phyloP scores from a whole-genome alignment of 306 rosid genomes.

The Carpinus fangiana region DNA sequence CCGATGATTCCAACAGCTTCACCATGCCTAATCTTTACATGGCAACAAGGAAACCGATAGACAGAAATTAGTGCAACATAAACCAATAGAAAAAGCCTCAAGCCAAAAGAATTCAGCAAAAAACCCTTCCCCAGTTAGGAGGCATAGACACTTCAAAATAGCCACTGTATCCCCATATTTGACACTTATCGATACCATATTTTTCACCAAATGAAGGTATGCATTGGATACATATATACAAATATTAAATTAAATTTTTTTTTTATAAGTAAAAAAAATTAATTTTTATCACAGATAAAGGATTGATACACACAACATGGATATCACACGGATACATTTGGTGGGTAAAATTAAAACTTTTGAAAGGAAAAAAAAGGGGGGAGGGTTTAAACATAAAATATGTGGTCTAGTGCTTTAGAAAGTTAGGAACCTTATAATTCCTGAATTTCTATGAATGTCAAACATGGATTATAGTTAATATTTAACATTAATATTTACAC shows the following conservation, averaged over 20 bases:
- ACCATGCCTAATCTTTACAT: conserved; percentile 84
- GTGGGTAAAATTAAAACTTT: no score
- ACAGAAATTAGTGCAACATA: conserved; percentile 13
- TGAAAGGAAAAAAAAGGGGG: no score
- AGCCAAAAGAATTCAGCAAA: not conserved
- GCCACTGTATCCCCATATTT: not conserved
- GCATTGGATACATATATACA: not conserved
- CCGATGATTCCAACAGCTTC: conserved; percentile 99
- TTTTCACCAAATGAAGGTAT: not conserved
- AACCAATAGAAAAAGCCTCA: conserved; percentile 13
- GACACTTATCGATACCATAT: not conserved
- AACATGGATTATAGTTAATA: not conserved
- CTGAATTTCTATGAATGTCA: not conserved
- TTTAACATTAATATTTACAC: not conserved
- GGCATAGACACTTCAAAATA: not conserved
- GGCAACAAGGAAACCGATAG: not conserved
- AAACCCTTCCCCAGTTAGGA: not conserved
- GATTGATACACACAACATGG: not conserved
- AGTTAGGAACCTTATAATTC: not conserved
- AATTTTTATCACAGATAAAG: not conserved
- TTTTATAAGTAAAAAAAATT: no score
- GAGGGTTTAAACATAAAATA: no score
- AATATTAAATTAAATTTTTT: not conserved
- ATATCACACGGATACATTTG: no score
- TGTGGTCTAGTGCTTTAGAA: not conserved